phyloP scores from a whole-genome alignment of 2,329 filamentous ascomycete species.

The Nemania bipapillata region DNA sequence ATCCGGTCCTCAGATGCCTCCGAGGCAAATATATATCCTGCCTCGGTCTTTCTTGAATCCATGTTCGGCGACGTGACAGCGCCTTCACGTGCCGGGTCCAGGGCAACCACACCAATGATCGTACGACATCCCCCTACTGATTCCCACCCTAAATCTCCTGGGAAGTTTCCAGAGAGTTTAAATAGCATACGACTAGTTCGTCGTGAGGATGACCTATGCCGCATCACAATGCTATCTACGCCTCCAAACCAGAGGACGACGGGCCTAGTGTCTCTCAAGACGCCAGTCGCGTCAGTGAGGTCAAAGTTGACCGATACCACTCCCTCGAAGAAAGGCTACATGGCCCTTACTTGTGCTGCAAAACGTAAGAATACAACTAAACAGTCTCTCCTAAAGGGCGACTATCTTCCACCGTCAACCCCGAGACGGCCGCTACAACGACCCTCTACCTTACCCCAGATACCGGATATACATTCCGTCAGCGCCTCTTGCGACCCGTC shows the following conservation, averaged over 20 bases:
- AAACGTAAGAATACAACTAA: slow-evolving; percentile 62
- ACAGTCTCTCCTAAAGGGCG: slow-evolving; percentile 59
- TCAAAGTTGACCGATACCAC: slow-evolving; percentile 52
- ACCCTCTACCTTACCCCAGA: slow-evolving; percentile 75
- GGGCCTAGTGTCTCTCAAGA: slow-evolving; percentile 11
- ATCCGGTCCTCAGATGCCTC: slow-evolving; percentile 80
- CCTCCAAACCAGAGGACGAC: slow-evolving; percentile 43
- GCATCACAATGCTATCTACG: slow-evolving; percentile 45
- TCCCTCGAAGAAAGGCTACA: slow-evolving; percentile 53
- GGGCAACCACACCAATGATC: slow-evolving; percentile 75
- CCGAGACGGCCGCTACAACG: slow-evolving; percentile 73
- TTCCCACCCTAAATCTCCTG: slow-evolving; percentile 43
- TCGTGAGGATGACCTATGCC: slow-evolving; percentile 46
- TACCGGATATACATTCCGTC: slow-evolving; percentile 78
- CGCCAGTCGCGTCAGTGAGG: slow-evolving; percentile 43
- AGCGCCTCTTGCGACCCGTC: slow-evolving; percentile 72
- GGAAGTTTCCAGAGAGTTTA: slow-evolving; percentile 51
- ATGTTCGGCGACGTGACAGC: slow-evolving; percentile 74
- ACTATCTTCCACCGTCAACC: slow-evolving; percentile 64
- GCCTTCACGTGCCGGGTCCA: slow-evolving; percentile 69
- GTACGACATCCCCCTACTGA: slow-evolving; percentile 62
- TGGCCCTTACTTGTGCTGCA: slow-evolving; percentile 60
- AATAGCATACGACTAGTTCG: slow-evolving; percentile 61
- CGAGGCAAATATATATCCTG: slow-evolving; percentile 80
- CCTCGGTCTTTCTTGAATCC: slow-evolving; percentile 79